These are phyloP conservation scores for Chlorophyllum brunneum DNA, from an alignment of 768 basidiomycete species.

Conservation along the genomic window DNA sequence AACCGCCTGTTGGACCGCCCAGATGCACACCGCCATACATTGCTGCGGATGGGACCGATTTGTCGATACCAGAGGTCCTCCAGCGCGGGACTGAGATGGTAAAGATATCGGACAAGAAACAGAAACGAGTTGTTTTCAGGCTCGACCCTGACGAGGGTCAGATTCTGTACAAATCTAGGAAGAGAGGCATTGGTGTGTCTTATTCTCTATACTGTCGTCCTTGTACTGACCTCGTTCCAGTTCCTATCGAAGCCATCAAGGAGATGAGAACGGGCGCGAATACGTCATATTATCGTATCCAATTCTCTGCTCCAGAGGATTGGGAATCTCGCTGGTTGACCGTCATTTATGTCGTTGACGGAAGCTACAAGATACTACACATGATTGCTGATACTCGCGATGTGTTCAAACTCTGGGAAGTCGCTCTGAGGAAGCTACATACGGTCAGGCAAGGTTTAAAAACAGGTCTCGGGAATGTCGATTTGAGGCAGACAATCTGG, in stretches of 20 bases:
- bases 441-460: conserved; percentile 67
- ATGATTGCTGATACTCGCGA: conserved; percentile 65
- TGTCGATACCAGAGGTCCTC: conserved; percentile 42
- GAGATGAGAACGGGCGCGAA: conserved; percentile 77
- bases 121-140: conserved; percentile 62
- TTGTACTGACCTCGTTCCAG: conserved; percentile 32
- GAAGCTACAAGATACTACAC: conserved; percentile 82
- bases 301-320: conserved; percentile 59
- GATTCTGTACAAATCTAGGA: conserved; percentile 69
- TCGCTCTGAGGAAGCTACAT: conserved; percentile 59
- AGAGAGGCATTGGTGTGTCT: conserved; percentile 51
- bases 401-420: conserved; percentile 46
- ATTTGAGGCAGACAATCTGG: conserved; percentile 69
- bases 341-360: conserved; percentile 76
- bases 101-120: conserved; percentile 75
- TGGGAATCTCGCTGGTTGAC: conserved; percentile 79
- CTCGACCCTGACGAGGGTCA: conserved; percentile 76
- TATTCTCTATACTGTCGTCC: background rate
- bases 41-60: conserved; percentile 7
- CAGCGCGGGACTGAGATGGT: conserved; percentile 66
- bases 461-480: conserved; percentile 59
- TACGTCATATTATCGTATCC: conserved; percentile 66
- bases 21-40: background rate
- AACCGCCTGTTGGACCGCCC: background rate
- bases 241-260: conserved; percentile 82